Percentiles rank a stretch among this genome's conserved stretches.
phyloP scores from a whole-genome alignment of 768 basidiomycete species.

The Pleurotus cornucopiae region DNA sequence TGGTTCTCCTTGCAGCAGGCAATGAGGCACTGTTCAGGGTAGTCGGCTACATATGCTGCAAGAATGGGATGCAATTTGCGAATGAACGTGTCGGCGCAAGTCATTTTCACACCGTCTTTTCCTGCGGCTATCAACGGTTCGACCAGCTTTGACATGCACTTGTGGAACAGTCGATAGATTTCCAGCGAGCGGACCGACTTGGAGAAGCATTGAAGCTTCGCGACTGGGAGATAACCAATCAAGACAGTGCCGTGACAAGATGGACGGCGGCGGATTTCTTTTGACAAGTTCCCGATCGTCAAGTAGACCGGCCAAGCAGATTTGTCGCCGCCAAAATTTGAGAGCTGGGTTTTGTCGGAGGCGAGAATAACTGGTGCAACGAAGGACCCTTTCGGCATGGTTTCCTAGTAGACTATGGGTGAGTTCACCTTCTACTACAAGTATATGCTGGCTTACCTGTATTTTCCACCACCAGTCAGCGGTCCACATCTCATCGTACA shows the following conservation, averaged over 20 bases:
- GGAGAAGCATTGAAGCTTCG: conserved; percentile 25
- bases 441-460: conserved; percentile 29
- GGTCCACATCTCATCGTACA: conserved; percentile 41
- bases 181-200: conserved; percentile 12
- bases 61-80: conserved; percentile 27
- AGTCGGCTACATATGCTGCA: conserved; percentile 29
- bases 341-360: conserved; percentile 27
- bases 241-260: conserved; percentile 24
- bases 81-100: conserved; percentile 22
- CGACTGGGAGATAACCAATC: conserved; percentile 31
- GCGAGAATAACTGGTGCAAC: conserved; percentile 33
- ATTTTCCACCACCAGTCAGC: conserved; percentile 50
- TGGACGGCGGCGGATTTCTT: conserved; percentile 22
- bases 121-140: conserved; percentile 26
- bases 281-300: conserved; percentile 32
- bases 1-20: conserved; percentile 17
- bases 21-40: conserved; percentile 33
- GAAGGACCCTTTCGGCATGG: conserved; percentile 19
- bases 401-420: conserved; percentile 7
- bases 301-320: conserved; percentile 38
- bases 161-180: conserved; percentile 27
- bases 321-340: conserved; percentile 32
- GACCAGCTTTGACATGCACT: conserved; percentile 22
- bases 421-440: conserved; percentile 7
- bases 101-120: conserved; percentile 27